Base-by-base conservation (phyloP, 129 eudicot species). In the Solidago caesia region DNA sequence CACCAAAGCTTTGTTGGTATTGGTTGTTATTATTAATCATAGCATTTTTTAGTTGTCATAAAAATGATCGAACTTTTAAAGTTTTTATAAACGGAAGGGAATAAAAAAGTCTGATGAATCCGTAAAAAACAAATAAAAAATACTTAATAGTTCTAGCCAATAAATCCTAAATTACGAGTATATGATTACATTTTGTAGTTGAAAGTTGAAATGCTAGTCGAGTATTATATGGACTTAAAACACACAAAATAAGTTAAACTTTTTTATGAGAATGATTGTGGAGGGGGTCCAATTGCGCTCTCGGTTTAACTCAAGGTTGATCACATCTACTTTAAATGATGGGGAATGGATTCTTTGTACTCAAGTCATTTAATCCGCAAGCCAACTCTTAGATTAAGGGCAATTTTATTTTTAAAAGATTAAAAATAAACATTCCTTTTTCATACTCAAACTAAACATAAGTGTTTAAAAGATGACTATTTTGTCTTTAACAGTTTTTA, bases 251-350 rank as follows among this genome's bases (percentile, higher is more conserved):
- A 64, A 49, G 70, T 1, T 29, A 4, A 47, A 74, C 7, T 4
- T 25, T 12, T 52, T 5, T 12, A 6, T 7, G 15, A 60, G 76
- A 43, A 70, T 33, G 39, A 70, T 70, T 51, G 77, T 39, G 58
- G 72, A 61, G 66, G 82, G 76, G 76, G 82, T 70, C 82, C 45
- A 63, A 71, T 59, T 39, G 71, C 62, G 45, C 71, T 61, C 48
- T 55, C 59, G 48, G 44, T 76, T 70, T 62, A 44, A 70, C 65
- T 61, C 71, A 78, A 77, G 45, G 39, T 70, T 78, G 64, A 70
- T 70, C 76, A 61, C 51, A 78, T 70, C 58, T 48, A 11, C 55
- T 55, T 70, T 64, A 8, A 70, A 77, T 69, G 6, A 70, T 77
- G 64, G 81, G 57, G 66, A 61, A 70, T 41, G 49, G 66, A 70